Evolutionary conservation across 1,284 basidiomycete genomes (phyloP), one percentile per base, ranked within the genome.

Genomic region (Paramarasmius palmivorus): DNA sequence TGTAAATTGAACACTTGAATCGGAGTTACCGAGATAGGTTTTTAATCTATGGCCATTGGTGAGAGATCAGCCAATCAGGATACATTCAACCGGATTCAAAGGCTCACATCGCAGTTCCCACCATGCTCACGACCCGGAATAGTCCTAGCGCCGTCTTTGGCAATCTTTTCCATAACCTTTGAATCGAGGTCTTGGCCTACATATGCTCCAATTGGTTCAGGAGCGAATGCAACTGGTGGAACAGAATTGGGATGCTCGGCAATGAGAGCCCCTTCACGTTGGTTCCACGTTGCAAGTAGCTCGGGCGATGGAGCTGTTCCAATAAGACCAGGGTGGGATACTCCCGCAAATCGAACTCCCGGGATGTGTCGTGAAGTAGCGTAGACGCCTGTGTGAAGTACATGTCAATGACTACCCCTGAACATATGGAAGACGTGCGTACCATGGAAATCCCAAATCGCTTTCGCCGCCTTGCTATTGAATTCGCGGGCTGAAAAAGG

Each of bases 381-480:
- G 67, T 86, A 88, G 50, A 85, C 73, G 23, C 85, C 83, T 82
- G 49, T 4, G 52, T 35, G 39, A 51, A 49, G 50, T 61, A 49
- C 12, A 12, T 17, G 32, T 15, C 26, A 25, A 10, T 52, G 20
- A 44, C 39, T 37, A 40, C 14, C 17, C 3, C 22, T 38, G 23
- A 22, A 7, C 38, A 22, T 15, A 49, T 32, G 45, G 20, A 53
- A 7, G 29, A 41, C n/a, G n/a, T 2, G 20, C 56, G 32, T 54
- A 77, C 84, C 84, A 60, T 89, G 74, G 59, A 91, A 79, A 66
- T 91, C 89, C 89, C 89, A 92, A 54, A 92, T 88, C 3, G 88
- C 87, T 63, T 92, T 92, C 51, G 82, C 80, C 0, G 88, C 87
- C 61, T 73, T 81, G 61, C 83, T 85, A 45, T 87, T 72, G 67